A percentile compares a stretch with the other conserved stretches of the same genome.
Conservation (phyloP, 1,139 yeast genomes). For the Suhomyces coccinellae region DNA sequence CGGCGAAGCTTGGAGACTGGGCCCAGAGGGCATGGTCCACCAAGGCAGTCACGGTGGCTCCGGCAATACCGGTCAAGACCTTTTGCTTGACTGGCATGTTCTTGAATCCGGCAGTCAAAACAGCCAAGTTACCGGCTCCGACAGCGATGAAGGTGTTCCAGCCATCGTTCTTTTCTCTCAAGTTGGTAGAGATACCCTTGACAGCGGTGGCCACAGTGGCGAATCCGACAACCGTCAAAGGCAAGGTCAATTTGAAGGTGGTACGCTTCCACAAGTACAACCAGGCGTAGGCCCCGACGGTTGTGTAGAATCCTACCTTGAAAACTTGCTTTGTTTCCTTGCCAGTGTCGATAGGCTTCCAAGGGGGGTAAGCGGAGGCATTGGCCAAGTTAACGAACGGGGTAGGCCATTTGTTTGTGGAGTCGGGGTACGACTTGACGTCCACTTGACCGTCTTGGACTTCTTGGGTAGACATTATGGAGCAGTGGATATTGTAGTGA, state of each 20-base stretch:
- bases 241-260: constrained; percentile 45
- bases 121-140: constrained; percentile 44
- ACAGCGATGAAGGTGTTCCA: constrained; percentile 53
- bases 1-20: constrained; percentile 44
- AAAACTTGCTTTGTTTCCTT: constrained; percentile 43
- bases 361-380: constrained; percentile 46
- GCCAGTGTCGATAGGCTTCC: constrained; percentile 47
- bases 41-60: constrained; percentile 42
- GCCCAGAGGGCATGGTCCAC: constrained; percentile 46
- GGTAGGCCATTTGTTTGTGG: constrained; percentile 44
- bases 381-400: constrained; percentile 44
- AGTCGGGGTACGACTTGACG: constrained; percentile 30
- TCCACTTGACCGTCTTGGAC: constrained; percentile 15
- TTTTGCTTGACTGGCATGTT: constrained; percentile 46
- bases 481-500: constrained; percentile 1
- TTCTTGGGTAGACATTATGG: constrained; percentile 20
- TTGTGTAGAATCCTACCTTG: constrained; percentile 44
- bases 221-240: constrained; percentile 42
- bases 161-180: constrained; percentile 51
- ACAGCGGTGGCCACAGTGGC: constrained; percentile 47
- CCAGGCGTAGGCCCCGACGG: constrained; percentile 52
- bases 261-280: constrained; percentile 50
- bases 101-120: constrained; percentile 44
- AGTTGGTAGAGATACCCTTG: constrained; percentile 42
- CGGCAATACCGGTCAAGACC: constrained; percentile 42